Evolutionary conservation across 768 basidiomycete genomes (phyloP).

Genomic region (Sarcomyxa edulis): DNA sequence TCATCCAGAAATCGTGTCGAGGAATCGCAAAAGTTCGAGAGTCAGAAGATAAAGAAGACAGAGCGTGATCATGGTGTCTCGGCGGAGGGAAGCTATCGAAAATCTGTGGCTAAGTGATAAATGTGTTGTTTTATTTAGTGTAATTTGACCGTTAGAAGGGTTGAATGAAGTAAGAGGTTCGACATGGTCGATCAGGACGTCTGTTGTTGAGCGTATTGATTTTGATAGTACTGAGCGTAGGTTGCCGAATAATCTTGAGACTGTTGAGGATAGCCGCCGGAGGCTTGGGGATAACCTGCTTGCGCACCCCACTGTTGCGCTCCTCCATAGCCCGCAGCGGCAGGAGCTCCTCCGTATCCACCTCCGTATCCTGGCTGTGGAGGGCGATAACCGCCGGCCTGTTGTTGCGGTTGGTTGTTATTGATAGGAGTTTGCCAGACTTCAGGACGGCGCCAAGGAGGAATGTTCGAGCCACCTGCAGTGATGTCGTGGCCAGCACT

Average conservation of each 20-base stretch:
- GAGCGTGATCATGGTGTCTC: conserved; percentile 6
- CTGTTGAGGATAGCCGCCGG: conserved; percentile 39
- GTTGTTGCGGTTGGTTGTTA: conserved; percentile 39
- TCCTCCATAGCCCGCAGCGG: conserved; percentile 40
- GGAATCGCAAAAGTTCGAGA: conserved; percentile 6
- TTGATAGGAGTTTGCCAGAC: conserved; percentile 66
- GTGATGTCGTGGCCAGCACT: conserved; percentile 59
- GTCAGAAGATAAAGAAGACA: neutral
- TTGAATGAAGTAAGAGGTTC: conserved; percentile 9
- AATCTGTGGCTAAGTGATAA: conserved; percentile 19
- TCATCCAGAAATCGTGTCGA: conserved; percentile 3
- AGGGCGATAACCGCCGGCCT: conserved; percentile 52
- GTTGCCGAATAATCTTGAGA: conserved; percentile 70
- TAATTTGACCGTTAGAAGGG: conserved; percentile 39
- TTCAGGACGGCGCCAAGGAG: conserved; percentile 90
- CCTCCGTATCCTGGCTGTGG: conserved; percentile 55
- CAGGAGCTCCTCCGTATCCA: conserved; percentile 36
- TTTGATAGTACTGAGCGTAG: conserved; percentile 86
- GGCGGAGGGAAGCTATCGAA: conserved; percentile 15
- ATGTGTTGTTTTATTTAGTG: conserved; percentile 29
- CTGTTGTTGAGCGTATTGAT: conserved; percentile 80
- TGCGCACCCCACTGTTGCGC: conserved; percentile 30
- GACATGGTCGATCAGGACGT: conserved; percentile 34
- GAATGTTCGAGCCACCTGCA: conserved; percentile 74
- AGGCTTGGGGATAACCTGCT: conserved; percentile 41